phyloP scores from a whole-genome alignment of 1,284 basidiomycete species.

The Tilletia horrida region DNA sequence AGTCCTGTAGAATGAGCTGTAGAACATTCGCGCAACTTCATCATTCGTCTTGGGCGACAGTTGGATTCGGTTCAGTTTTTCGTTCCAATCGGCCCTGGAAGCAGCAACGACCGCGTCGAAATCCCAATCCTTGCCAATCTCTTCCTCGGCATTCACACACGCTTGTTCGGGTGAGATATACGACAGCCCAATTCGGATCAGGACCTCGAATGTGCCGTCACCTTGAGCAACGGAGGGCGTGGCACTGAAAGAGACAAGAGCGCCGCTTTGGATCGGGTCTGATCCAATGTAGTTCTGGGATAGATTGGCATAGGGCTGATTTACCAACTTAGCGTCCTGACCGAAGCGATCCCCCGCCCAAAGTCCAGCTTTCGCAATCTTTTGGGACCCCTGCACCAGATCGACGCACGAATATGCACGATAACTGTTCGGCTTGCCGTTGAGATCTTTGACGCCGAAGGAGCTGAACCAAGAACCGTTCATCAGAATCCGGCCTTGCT shows the following conservation, averaged over 20 bases:
- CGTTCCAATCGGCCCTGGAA: constrained; percentile 37
- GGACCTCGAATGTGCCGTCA: constrained; percentile 23
- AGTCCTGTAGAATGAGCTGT: constrained; percentile 43
- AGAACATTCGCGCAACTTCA: constrained; percentile 38
- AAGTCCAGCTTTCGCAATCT: constrained; percentile 34
- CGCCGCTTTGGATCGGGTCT: constrained; percentile 40
- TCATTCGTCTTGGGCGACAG: constrained; percentile 35
- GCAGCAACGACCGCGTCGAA: constrained; percentile 33
- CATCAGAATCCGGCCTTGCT: constrained; percentile 34
- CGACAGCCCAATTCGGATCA: constrained; percentile 37
- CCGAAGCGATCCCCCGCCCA: constrained; percentile 41
- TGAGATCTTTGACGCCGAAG: constrained; percentile 26
- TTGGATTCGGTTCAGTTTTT: constrained; percentile 40
- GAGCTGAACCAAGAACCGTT: constrained; percentile 37
- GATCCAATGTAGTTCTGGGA: constrained; percentile 23
- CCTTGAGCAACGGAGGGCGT: neutral
- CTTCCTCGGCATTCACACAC: constrained; percentile 41
- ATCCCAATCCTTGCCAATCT: constrained; percentile 32
- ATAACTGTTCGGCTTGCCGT: constrained; percentile 29
- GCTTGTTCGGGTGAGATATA: constrained; percentile 41
- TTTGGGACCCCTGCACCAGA: constrained; percentile 34
- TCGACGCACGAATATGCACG: constrained; percentile 41
- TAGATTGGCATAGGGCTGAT: constrained; percentile 31
- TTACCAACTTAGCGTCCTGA: constrained; percentile 33
- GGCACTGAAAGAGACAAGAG: constrained; percentile 28